Percentiles rank a stretch among this genome's conserved stretches.
phyloP scores from a whole-genome alignment of 805 yeast species.

The Sugiyamaella lignohabitans region DNA sequence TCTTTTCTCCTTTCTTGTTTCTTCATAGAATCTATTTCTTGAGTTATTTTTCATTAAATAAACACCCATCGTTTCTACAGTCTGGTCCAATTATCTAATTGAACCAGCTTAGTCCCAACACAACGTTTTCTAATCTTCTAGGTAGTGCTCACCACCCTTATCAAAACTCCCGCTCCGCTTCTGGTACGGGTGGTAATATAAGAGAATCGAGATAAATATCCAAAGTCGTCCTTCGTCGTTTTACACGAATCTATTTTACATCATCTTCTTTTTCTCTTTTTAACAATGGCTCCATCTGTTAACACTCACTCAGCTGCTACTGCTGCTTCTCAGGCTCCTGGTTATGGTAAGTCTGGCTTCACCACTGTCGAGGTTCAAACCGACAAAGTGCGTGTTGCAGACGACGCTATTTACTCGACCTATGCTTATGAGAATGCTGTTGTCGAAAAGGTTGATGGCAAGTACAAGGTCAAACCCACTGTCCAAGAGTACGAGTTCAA shows the following conservation, averaged over 20 bases:
- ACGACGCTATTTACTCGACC: constrained; percentile 45
- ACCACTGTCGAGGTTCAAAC: constrained; percentile 50
- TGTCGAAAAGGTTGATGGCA: constrained; percentile 51
- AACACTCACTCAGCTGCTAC: constrained; percentile 23
- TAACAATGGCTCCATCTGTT: constrained; percentile 31
- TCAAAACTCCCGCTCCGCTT: constrained; percentile 37
- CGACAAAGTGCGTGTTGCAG: constrained; percentile 45
- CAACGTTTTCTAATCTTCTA: constrained; percentile 38
- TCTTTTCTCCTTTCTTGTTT: too few species aligned
- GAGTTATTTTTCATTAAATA: too few species aligned
- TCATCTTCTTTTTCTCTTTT: constrained; percentile 1
- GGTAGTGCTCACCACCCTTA: constrained; percentile 40
- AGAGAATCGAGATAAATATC: constrained; percentile 23
- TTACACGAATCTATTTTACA: constrained; percentile 6
- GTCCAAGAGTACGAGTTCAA: constrained; percentile 74
- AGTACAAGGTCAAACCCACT: constrained; percentile 62
- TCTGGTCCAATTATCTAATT: constrained; percentile 2
- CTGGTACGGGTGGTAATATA: constrained; percentile 38
- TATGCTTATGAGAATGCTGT: constrained; percentile 71
- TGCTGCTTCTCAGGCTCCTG: constrained; percentile 26
- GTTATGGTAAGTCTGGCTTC: constrained; percentile 33
- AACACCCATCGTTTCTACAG: too few species aligned
- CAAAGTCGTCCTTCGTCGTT: too few species aligned
- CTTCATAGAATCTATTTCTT: too few species aligned
- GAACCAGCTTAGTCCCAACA: constrained; percentile 13